These are phyloP conservation scores for Leccinum rimulosum DNA, from an alignment of 768 basidiomycete species.

Conservation along the genomic window DNA sequence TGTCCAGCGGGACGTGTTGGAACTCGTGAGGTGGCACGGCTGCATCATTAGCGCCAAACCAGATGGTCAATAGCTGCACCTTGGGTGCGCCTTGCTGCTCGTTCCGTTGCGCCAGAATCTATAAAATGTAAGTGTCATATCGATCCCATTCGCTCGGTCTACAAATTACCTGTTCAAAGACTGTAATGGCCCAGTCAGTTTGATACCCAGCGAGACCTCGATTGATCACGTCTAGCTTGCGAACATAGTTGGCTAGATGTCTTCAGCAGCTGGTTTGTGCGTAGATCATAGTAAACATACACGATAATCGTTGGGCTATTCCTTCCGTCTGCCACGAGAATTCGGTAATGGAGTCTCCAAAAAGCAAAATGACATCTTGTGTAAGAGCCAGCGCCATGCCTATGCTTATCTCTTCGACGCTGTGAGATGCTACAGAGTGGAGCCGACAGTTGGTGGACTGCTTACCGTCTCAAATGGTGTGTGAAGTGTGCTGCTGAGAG, in stretches of 20 bases:
- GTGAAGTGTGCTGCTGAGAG: neutral
- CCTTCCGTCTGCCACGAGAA: conserved; percentile 58
- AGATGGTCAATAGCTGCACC: conserved; percentile 75
- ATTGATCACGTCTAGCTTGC: conserved; percentile 85
- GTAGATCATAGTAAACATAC: conserved; percentile 16
- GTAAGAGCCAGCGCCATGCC: conserved; percentile 51
- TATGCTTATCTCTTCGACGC: neutral
- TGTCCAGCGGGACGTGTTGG: conserved; percentile 74
- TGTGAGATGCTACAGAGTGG: neutral
- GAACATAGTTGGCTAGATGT: conserved; percentile 62
- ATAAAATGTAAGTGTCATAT: neutral
- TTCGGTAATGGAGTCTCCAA: conserved; percentile 85
- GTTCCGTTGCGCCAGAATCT: conserved; percentile 59
- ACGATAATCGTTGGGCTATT: conserved; percentile 63
- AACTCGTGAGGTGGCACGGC: conserved; percentile 51
- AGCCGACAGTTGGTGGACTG: neutral
- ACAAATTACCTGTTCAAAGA: conserved; percentile 65
- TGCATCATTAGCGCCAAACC: conserved; percentile 92
- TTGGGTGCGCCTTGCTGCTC: conserved; percentile 50
- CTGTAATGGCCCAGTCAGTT: conserved; percentile 79
- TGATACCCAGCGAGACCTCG: conserved; percentile 85
- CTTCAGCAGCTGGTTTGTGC: neutral
- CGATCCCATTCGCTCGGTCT: neutral
- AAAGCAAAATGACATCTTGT: conserved; percentile 68
- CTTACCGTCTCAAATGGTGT: neutral